Evolutionary conservation across 371 early-diverging fungal species (phyloP).

Genomic region (Rhizopus sp.): DNA sequence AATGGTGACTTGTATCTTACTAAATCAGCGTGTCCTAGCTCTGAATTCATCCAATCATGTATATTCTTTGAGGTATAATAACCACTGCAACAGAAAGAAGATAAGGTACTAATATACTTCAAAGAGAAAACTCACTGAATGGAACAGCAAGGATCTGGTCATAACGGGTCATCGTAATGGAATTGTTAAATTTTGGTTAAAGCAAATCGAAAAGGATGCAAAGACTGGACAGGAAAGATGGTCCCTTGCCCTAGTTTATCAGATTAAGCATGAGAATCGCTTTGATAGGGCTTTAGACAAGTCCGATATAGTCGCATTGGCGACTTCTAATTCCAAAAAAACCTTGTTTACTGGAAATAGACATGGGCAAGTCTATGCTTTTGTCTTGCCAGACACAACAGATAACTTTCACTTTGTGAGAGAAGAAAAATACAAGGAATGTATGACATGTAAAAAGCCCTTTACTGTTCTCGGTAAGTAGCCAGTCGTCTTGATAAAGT

Average conservation of each 20-base stretch:
- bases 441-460: conserved; percentile 56
- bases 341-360: conserved; percentile 67
- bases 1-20: conserved; percentile 72
- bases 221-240: conserved; percentile 34
- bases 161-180: conserved; percentile 66
- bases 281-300: conserved; percentile 17
- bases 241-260: conserved; percentile 32
- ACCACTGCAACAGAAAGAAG: not conserved
- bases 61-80: conserved; percentile 56
- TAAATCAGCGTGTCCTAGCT: conserved; percentile 56
- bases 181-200: conserved; percentile 53
- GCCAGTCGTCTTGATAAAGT: too few species aligned
- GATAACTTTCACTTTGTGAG: conserved; percentile 66
- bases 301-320: conserved; percentile 41
- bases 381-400: conserved; percentile 70
- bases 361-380: conserved; percentile 60
- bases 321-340: conserved; percentile 41
- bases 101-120: not conserved
- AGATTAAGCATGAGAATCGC: conserved; percentile 32
- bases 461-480: conserved; percentile 64
- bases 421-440: conserved; percentile 59
- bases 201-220: conserved; percentile 30
- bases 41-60: conserved; percentile 62
- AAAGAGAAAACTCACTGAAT: conserved; percentile 24
- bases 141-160: conserved; percentile 42